Conservation (phyloP, 495 filamentous ascomycete species). For the Hyaloscypha variabilis region DNA sequence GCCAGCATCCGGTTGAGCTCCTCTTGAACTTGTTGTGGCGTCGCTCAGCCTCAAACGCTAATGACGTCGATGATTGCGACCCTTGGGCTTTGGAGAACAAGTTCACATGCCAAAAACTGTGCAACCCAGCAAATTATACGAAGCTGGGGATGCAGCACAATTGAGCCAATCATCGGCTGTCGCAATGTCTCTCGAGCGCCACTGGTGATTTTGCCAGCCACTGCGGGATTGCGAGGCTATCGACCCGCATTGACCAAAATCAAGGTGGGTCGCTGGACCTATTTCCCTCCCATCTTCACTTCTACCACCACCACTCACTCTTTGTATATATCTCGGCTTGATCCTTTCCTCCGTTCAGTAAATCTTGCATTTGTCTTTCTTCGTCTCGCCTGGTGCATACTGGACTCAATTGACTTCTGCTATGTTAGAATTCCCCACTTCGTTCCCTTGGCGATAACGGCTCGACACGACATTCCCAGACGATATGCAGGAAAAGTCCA, state of each 20-base stretch:
- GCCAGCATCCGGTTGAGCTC: background rate
- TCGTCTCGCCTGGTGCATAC: background rate
- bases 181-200: background rate
- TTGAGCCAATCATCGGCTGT: background rate
- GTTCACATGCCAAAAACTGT: background rate
- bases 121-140: background rate
- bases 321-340: background rate
- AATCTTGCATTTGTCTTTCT: background rate
- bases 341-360: background rate
- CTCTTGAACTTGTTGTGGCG: background rate
- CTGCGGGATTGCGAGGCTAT: background rate
- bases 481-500: constrained; percentile 16
- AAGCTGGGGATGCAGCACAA: background rate
- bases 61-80: background rate
- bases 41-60: background rate
- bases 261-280: background rate
- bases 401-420: background rate
- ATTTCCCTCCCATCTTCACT: background rate
- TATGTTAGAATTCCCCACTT: background rate
- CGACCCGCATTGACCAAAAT: background rate
- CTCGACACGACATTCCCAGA: constrained; percentile 9
- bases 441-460: constrained; percentile 1
- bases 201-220: background rate
- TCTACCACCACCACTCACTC: background rate
- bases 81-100: background rate